These are phyloP conservation scores for Fusarium pseudocircinatum DNA, from an alignment of 2,329 filamentous ascomycete genomes.

Conservation along the genomic window DNA sequence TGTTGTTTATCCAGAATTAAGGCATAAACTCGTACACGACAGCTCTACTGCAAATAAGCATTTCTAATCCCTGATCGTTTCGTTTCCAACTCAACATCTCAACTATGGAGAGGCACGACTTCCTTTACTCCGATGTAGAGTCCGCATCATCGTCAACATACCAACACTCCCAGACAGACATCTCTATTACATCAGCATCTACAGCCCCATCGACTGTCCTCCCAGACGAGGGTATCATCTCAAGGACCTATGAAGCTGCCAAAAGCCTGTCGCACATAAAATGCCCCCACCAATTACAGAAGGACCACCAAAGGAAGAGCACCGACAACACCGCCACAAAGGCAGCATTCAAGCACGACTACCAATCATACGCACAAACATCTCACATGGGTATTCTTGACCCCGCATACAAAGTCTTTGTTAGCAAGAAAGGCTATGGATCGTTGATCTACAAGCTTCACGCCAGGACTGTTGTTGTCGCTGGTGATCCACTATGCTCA, in stretches of 20 bases:
- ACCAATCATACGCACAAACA: neutral
- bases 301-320: neutral
- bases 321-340: neutral
- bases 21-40: neutral
- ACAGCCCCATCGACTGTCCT: neutral
- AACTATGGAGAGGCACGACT: neutral
- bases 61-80: neutral
- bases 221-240: neutral
- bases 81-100: neutral
- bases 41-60: neutral
- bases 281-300: neutral
- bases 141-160: neutral
- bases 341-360: neutral
- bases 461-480: neutral
- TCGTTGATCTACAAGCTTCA: slow-evolving; percentile 3
- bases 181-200: neutral
- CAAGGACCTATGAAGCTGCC: neutral
- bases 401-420: slow-evolving; percentile 1
- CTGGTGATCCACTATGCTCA: slow-evolving; percentile 3
- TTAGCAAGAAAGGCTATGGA: neutral
- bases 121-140: neutral
- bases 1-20: neutral
- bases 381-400: slow-evolving; percentile 22
- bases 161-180: neutral
- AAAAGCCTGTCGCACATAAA: neutral